Base-by-base conservation (phyloP, 2,329 filamentous ascomycete species). In the Scolecobasidium constrictum region DNA sequence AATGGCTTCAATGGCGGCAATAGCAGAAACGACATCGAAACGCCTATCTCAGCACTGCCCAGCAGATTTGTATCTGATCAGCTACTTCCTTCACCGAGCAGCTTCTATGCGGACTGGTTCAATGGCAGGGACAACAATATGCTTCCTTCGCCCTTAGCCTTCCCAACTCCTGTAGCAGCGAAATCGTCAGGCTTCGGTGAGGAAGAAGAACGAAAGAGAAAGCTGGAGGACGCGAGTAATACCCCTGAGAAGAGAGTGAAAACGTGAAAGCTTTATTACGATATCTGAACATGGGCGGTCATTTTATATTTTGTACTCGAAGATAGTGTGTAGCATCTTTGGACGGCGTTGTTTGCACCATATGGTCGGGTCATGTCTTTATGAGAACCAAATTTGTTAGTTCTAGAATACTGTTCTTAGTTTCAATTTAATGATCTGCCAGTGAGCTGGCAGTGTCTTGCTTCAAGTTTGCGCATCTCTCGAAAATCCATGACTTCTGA, bases 21-120 rank as follows among this genome's bases (percentile, higher is more conserved):
- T n/a, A 63, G 60, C 38, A 53, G 57, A 5, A 55, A 52, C 40
- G 56, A 64, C 34, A 59, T 62, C 60, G 80, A 92, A 56, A 92
- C 92, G 0, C 92, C 92, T 0, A 87, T 93, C n/a, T 95, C 88
- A 2, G 88, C 90, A 3, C 69, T 98, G 9, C 92, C 92, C 0
- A 94, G 86, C 40, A 78, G 90, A 33, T 95, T 96, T 60, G 81
- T 96, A 52, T 83, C 81, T 45, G 86, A 84, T 50, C 86, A 88
- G 26, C 78, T 95, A 42, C 70, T 96, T 13, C 88, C 92, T 0
- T 94, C 86, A 44, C 92, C 92, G 1, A 93, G 83, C 49, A 86
- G 79, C 50, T 95, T 96, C 64, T 96, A 94, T 55, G 80, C 83
- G 0, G 87, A 94, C 49, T 95, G 88, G 88, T 87, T 85, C 59